Percentiles rank a stretch among this genome's conserved stretches.
Conservation (phyloP, 352 stramenopile genomes). For the Hyaloperonospora brassicae region DNA sequence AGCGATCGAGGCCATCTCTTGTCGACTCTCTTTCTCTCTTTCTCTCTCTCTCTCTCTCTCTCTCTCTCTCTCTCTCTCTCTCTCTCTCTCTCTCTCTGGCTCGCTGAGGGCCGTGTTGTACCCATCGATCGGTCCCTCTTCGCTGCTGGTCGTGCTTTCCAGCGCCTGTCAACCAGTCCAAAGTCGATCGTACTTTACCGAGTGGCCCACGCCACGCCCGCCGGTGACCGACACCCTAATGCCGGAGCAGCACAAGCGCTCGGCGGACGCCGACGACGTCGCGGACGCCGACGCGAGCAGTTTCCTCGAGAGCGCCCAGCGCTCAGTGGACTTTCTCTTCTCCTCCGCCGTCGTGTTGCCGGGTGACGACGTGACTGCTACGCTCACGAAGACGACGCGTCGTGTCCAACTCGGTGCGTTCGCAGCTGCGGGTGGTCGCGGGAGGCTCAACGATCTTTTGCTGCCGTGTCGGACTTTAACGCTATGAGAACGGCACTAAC, state of each 20-base stretch:
- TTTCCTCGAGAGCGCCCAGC: constrained; percentile 72
- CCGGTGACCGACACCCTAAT: constrained; percentile 17
- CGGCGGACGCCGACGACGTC: constrained; percentile 21
- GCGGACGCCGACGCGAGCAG: constrained; percentile 36
- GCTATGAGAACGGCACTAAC: no score
- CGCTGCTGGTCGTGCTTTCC: no score
- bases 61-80: no score
- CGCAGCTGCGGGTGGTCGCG: not conserved
- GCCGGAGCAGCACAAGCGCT: constrained; percentile 44
- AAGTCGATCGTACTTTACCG: constrained; percentile 26
- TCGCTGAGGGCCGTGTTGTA: no score
- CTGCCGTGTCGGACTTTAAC: no score
- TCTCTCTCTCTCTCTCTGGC: no score
- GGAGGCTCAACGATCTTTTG: no score
- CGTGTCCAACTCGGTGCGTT: constrained; percentile 58
- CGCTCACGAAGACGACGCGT: constrained; percentile 63
- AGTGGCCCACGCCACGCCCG: constrained; percentile 7
- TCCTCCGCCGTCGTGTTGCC: constrained; percentile 57
- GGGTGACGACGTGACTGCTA: constrained; percentile 70
- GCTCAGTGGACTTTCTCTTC: constrained; percentile 75
- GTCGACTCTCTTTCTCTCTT: no score
- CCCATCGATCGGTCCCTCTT: no score
- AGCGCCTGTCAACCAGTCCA: constrained; percentile 15
- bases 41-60: no score
- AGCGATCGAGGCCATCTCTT: no score